Base-by-base conservation (phyloP, 306 rosid genomes). In the Cyamopsis tetragonoloba region DNA sequence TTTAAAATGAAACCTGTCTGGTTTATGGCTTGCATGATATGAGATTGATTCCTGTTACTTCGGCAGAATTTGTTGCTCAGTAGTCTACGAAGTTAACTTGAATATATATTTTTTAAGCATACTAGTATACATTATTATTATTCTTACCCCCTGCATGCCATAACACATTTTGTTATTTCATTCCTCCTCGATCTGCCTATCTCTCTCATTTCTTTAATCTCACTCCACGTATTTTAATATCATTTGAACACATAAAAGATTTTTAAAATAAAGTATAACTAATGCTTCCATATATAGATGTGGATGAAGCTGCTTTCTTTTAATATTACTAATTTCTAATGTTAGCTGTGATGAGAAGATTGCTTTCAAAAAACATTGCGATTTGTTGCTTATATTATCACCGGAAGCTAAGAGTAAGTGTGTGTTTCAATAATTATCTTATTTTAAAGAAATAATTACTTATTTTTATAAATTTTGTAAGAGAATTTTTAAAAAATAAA, bases 1-100 rank as follows among this genome's bases (percentile, higher is more conserved):
- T 57, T 32, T 44, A 57, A 34, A 62, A 54, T 49, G 48, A 57
- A 56, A 18, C 14, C 23, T 74, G 74, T 68, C 70, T 50, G 42
- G 80, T 49, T 68, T 76, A 60, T 76, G 75, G 75, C 41, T 60
- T 39, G 75, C 80, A 76, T 66, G 75, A 68, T 44, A 7, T 28
- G 70, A 30, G 58, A 28, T 41, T 38, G 65, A 68, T 76, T 68
- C 80, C 80, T 50, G 56, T 68, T 59, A 22, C 41, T 75, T 38
- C 64, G 80, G 49, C 75, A 58, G 70, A 75, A 68, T 75, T 66
- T 68, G 46, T 14, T 75, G 79, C 68, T 7, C 9, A 49, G 75
- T 75, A 49, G 75, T 75, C 70, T 37, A 23, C 6, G 62, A 60
- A 60, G 62, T 7, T n/a, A n/a, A n/a, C n/a, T 43, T 20, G 35